Evolutionary conservation across 1,284 basidiomycete genomes (phyloP).

Genomic region (Marasmius sp.): DNA sequence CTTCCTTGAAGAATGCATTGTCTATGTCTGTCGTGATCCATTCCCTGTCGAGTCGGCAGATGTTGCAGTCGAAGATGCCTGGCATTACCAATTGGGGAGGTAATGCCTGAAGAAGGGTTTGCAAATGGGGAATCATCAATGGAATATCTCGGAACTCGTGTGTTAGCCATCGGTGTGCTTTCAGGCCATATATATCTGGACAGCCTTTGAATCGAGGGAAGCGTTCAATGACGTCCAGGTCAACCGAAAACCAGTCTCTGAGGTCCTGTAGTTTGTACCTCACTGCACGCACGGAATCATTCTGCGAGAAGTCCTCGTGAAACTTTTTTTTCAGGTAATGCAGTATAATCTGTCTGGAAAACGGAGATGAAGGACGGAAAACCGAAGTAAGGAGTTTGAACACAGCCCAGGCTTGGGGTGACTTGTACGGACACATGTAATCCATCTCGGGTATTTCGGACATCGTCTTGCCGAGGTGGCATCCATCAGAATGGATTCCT

Average conservation of each 20-base stretch:
- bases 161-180: background rate
- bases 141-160: background rate
- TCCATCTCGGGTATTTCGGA: background rate
- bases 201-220: background rate
- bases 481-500: background rate
- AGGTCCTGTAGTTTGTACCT: too few species aligned
- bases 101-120: background rate
- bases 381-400: background rate
- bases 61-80: background rate
- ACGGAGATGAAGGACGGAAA: background rate
- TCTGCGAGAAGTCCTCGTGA: too few species aligned
- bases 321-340: too few species aligned
- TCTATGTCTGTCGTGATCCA: too few species aligned
- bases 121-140: background rate
- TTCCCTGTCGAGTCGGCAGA: too few species aligned
- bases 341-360: too few species aligned
- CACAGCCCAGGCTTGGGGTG: background rate
- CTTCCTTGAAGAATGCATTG: too few species aligned
- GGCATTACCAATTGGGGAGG: background rate
- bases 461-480: background rate
- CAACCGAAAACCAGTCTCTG: background rate
- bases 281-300: too few species aligned
- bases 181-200: background rate
- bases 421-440: background rate
- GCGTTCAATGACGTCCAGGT: background rate